phyloP scores from a whole-genome alignment of 768 basidiomycete species.

The button mushroom (Agaricus bisporus) region DNA sequence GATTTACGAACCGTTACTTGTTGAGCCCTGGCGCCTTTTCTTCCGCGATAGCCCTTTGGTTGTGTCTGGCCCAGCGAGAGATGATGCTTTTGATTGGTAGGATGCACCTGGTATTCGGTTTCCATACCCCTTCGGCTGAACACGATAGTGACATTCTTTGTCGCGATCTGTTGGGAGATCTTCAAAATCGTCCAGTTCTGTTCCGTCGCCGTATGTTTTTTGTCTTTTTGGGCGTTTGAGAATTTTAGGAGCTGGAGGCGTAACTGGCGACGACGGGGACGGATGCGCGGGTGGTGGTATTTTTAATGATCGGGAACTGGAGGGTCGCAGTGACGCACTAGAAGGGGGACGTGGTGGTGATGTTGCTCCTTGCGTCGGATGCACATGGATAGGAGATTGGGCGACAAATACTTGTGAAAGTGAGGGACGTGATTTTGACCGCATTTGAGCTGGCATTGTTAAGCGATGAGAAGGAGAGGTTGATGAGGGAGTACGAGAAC shows the following conservation, averaged over 20 bases:
- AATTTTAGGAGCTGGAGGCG: constrained; percentile 49
- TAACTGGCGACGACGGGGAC: constrained; percentile 26
- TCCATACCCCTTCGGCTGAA: constrained; percentile 65
- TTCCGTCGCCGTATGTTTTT: constrained; percentile 78
- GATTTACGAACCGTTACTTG: constrained; percentile 34
- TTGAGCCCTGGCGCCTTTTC: constrained; percentile 45
- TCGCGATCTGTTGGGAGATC: constrained; percentile 85
- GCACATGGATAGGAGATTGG: constrained; percentile 23
- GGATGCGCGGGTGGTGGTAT: constrained; percentile 1
- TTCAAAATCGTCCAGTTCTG: constrained; percentile 83
- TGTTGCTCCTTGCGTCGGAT: constrained; percentile 38
- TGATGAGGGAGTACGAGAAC: constrained; percentile 75
- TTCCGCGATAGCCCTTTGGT: constrained; percentile 51
- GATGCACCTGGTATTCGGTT: constrained; percentile 56
- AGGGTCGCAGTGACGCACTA: constrained; percentile 34
- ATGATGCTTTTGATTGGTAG: constrained; percentile 29
- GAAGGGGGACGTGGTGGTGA: constrained; percentile 58
- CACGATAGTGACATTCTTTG: constrained; percentile 67
- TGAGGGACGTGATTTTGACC: constrained; percentile 67
- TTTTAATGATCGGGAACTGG: constrained; percentile 16
- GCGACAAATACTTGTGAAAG: constrained; percentile 72
- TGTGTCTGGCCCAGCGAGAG: constrained; percentile 25
- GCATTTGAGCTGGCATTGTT: constrained; percentile 82
- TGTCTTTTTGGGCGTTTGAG: constrained; percentile 74
- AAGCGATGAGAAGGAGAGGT: constrained; percentile 73